phyloP scores from a whole-genome alignment of 2,329 filamentous ascomycete genomes.

The Alternaria postmessia region DNA sequence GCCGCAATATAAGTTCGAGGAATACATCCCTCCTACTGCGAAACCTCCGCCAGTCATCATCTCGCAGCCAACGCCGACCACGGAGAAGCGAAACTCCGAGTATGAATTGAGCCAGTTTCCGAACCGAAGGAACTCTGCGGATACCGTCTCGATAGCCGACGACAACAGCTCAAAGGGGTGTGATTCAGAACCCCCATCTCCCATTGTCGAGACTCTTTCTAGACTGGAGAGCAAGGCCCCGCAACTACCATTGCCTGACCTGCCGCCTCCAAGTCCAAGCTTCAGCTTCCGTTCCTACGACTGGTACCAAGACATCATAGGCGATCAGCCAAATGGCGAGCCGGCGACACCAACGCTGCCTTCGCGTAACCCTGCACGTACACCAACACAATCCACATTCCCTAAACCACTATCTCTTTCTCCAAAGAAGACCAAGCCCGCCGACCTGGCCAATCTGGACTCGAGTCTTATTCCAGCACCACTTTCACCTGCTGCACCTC shows the following conservation, averaged over 20 bases:
- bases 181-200: constrained; percentile 7
- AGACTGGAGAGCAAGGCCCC: constrained; percentile 22
- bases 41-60: constrained; percentile 16
- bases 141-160: constrained; percentile 13
- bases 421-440: constrained; percentile 10
- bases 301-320: constrained; percentile 41
- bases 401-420: constrained; percentile 14
- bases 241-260: constrained; percentile 27
- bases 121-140: constrained; percentile 9
- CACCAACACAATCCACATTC: constrained; percentile 21
- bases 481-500: constrained; percentile 22
- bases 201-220: constrained; percentile 20
- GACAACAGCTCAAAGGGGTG: constrained; percentile 5
- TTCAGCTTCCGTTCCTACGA: constrained; percentile 38
- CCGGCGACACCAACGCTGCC: constrained; percentile 1
- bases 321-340: constrained; percentile 21
- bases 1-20: constrained; percentile 35
- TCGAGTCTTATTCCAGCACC: constrained; percentile 20
- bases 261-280: constrained; percentile 33
- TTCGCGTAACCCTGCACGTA: constrained; percentile 12
- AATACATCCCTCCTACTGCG: constrained; percentile 29
- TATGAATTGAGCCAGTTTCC: constrained; percentile 31
- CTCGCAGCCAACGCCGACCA: constrained; percentile 11
- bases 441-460: constrained; percentile 1
- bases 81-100: constrained; percentile 21